Base-by-base conservation (phyloP, 2,329 filamentous ascomycete species). In the Hymenoscyphus occultus region DNA sequence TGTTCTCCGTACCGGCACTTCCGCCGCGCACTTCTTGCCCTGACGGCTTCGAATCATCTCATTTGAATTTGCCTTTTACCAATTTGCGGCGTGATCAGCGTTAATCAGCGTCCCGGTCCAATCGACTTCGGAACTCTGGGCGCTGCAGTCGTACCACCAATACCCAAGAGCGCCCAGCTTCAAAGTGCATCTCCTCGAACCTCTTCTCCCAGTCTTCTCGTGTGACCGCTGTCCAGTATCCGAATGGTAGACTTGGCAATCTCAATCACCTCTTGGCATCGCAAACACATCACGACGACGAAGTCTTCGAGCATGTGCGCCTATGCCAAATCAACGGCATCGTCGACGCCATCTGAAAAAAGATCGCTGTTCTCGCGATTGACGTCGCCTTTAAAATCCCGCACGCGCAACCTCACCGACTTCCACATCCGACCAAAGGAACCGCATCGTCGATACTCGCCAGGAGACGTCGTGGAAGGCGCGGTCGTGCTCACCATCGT, bases 401-500 rank as follows among this genome's bases (percentile, higher is more conserved):
- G 79, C 75, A 65, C 82, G 62, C 88, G 90, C 72, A 87, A 90
- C 76, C 82, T 92, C 71, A 82, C 87, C 79, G 91, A 94, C 75
- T 95, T 93, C 79, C 86, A 91, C 77, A 87, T 95, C 76, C 85
- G 86, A 69, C 86, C 90, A 60, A 84, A 91, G 74, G 90, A 94
- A 74, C 91, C 91, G 13, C 88, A 93, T 77, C 87, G 88, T 69
- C 87, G 90, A 72, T 93, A 93, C 77, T 82, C 81, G 32, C 89
- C 90, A 3, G 91, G 91, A 67, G 91, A 94, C 74, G 80, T 87
- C 69, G 89, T 95, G 39, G 75, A 84, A 65, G 91, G 91, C 62
- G 85, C 85, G 69, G 90, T 94, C 59, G 82, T 91, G 67, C 80
- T 94, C 71, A 89, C 86, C 64, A 84, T 92, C 42, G 80, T 90